These are phyloP conservation scores for Nigrograna mackinnonii DNA, from an alignment of 2,329 filamentous ascomycete genomes.

Conservation along the genomic window DNA sequence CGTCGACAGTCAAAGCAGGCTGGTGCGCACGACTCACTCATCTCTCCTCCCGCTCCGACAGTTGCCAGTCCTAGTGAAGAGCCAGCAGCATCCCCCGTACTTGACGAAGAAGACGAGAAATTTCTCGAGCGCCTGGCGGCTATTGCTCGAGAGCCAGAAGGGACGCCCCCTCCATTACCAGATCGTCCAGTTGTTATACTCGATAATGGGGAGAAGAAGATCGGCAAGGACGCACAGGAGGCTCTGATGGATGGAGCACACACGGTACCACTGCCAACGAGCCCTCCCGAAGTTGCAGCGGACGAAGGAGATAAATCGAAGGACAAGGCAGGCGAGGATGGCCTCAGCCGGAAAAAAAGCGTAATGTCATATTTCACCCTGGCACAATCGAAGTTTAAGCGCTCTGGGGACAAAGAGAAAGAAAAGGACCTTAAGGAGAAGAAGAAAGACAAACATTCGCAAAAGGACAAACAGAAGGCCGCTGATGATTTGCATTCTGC, in stretches of 20 bases:
- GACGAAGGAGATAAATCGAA: slow-evolving; percentile 31
- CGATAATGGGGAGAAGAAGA: slow-evolving; percentile 37
- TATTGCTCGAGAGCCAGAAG: slow-evolving; percentile 44
- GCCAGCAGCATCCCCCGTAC: slow-evolving; percentile 44
- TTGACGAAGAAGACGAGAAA: slow-evolving; percentile 65
- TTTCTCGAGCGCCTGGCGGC: slow-evolving; percentile 58
- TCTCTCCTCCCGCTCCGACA: slow-evolving; percentile 1
- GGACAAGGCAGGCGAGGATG: slow-evolving; percentile 30
- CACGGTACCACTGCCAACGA: slow-evolving; percentile 54
- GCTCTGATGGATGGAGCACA: slow-evolving; percentile 51
- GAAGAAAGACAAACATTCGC: slow-evolving; percentile 33
- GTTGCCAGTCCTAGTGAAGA: slow-evolving; percentile 22
- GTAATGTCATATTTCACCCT: slow-evolving; percentile 38
- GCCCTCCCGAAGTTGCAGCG: slow-evolving; percentile 42
- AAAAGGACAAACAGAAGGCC: slow-evolving; percentile 39
- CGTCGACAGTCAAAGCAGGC: slow-evolving; percentile 35
- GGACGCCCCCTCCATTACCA: slow-evolving; percentile 47
- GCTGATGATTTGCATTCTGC: slow-evolving; percentile 37
- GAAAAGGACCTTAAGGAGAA: slow-evolving; percentile 25
- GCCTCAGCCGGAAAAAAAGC: slow-evolving; percentile 41
- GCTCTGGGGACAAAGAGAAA: slow-evolving; percentile 34
- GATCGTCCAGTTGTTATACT: slow-evolving; percentile 35
- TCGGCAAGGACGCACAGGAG: slow-evolving; percentile 49
- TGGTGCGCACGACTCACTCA: slow-evolving; percentile 23
- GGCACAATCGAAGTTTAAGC: slow-evolving; percentile 27